A percentile compares a stretch with the other conserved stretches of the same genome.
These are phyloP conservation scores for Arthrobotrys pseudoclavata DNA, from an alignment of 2,329 filamentous ascomycete genomes.

Conservation along the genomic window DNA sequence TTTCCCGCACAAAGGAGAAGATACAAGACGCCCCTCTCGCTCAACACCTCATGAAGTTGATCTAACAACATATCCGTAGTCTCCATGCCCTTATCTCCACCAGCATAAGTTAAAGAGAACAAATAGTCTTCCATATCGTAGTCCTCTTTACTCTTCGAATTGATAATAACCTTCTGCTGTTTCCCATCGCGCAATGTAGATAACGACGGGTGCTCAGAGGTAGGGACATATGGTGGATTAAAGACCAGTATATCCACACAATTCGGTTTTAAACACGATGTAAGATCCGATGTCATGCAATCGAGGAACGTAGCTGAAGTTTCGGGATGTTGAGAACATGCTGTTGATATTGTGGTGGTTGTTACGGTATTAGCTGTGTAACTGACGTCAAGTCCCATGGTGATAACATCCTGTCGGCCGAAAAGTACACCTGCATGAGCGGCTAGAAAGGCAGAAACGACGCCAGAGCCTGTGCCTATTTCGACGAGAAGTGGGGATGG, in stretches of 20 bases:
- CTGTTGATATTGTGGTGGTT: conserved; percentile 72
- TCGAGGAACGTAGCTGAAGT: conserved; percentile 73
- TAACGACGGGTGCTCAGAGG: conserved; percentile 76
- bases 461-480: conserved; percentile 89
- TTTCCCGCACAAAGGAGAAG: conserved; percentile 92
- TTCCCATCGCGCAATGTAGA: conserved; percentile 32
- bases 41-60: conserved; percentile 76
- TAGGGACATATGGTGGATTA: conserved; percentile 97
- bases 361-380: conserved; percentile 80
- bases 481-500: conserved; percentile 79
- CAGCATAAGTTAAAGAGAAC: conserved; percentile 87
- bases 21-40: conserved; percentile 82
- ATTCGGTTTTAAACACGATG: conserved; percentile 72
- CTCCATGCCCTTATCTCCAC: conserved; percentile 92
- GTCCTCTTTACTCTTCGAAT: conserved; percentile 63
- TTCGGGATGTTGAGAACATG: conserved; percentile 66
- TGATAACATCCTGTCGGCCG: conserved; percentile 77
- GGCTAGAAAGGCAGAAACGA: conserved; percentile 89
- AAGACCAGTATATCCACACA: conserved; percentile 88
- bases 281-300: conserved; percentile 79
- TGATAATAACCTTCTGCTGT: conserved; percentile 63
- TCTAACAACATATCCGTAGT: conserved; percentile 84
- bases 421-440: conserved; percentile 81
- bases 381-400: conserved; percentile 87
- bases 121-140: conserved; percentile 88